phyloP scores from a whole-genome alignment of 306 rosid genomes.

The apple (Malus domestica) region ASM211411v1 NC_041799.1:34054501-34055000 shows the following conservation, averaged over 20 bases:
- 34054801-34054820: conserved; percentile 84
- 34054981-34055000: no score
- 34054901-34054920: neutral
- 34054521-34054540: conserved; percentile 36
- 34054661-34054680: conserved; percentile 93
- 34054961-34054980: neutral
- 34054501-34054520: conserved; percentile 17
- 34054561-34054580: conserved; percentile 99
- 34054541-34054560: conserved; percentile 60
- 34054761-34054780: conserved; percentile 79
- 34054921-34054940: neutral
- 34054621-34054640: conserved; percentile 92
- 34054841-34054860: conserved; percentile 28
- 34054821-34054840: conserved; percentile 55
- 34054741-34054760: conserved; percentile 36
- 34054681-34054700: conserved; percentile 91
- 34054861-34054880: conserved; percentile 30
- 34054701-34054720: conserved; percentile 96
- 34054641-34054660: conserved; percentile 95
- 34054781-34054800: conserved; percentile 82
- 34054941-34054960: neutral
- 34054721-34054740: conserved; percentile 60
- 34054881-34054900: neutral
- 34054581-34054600: conserved; percentile 88
- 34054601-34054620: conserved; percentile 94